Evolutionary conservation across 192 early-diverging fungal genomes (phyloP), one percentile per base, ranked within the genome.

Genomic region (Linnemannia zychae): DNA sequence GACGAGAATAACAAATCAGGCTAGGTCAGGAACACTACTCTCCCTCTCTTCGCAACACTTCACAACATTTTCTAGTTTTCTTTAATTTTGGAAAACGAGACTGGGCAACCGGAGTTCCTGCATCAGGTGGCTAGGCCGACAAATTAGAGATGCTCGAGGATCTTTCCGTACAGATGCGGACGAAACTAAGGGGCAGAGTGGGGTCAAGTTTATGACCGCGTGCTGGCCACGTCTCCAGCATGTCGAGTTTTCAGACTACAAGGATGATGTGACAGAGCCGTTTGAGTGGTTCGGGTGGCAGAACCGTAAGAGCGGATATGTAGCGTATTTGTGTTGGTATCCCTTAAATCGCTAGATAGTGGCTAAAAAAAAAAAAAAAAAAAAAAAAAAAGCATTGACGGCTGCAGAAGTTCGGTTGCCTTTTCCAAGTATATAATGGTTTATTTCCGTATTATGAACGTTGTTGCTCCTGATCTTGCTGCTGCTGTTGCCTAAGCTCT

Each of bases 401-500:
- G 40, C 40, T 6, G 9, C 40, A 44, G 9, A 3, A 44, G 40
- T n/a, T n/a, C n/a, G n/a, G n/a, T n/a, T n/a, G n/a, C n/a, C n/a
- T n/a, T n/a, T n/a, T n/a, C n/a, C n/a, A n/a, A n/a, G n/a, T n/a
- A n/a, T n/a, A n/a, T n/a, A n/a, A 15, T 63, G 57, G 16, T 17
- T 12, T 16, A 44, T 71, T 7, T 71, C 69, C 20, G 28, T 28
- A 12, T 17, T 31, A 53, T 48, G 50, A 37, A 74, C 71, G 67
- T n/a, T 12, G 28, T n/a, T 57, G 28, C 50, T 67, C n/a, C 34
- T 70, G 71, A 1, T 76, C 57, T 22, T 71, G 53, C 15, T 50
- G 22, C 15, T 77, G 66, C 31, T 78, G 82, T 22, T 69, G 75
- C 20, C 68, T 68, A 7, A 31, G 71, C 20, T 84, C 71, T 34